Evolutionary conservation across 257 asterid genomes (phyloP), one percentile per base, ranked within the genome.

Genomic region (Rehmannia glutinosa): DNA sequence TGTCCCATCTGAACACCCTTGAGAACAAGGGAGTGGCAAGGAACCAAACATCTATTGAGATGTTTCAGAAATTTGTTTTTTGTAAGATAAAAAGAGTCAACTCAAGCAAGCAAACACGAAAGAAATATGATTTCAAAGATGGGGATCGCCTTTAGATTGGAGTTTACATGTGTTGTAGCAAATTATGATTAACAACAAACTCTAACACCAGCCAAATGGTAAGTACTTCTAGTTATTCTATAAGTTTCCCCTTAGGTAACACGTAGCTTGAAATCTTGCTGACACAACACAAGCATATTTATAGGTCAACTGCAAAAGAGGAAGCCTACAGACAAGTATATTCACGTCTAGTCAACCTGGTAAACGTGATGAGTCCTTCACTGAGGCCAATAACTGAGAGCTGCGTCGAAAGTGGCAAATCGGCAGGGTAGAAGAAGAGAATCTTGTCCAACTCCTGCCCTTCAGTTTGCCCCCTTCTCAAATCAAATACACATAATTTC

Each of bases 401-500:
- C 76, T 91, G 97, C 12, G 75, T 70, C 8, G 96, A 68, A 39
- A 91, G 73, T 53, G 97, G 86, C 47, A 88, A 68, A 84, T 90
- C 96, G 23, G 85, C 75, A 39, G 98, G 99, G 78, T 85, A 85
- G 81, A 94, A 94, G 72, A 83, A 94, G 61, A 94, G 86, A 76
- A 94, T 91, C 85, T 94, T 94, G 67, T 94, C 99, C 76, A 90
- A 75, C 78, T 94, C 99, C 81, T 88, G 95, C 56, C 99, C 99
- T 82, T 94, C 99, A 55, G 83, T 82, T 66, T 94, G 97, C 23
- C 99, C 99, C 82, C 99, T 94, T 79, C 87, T 85, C 80, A 94
- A 80, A 87, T 94, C 99, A 75, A 91, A 94, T 36, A 87, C 86
- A 54, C 99, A 94, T 64, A 93, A 73, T 73, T 84, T 85, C 88